Evolutionary conservation across 352 stramenopile genomes (phyloP).

Genomic region (Pythium myriotylum): DNA sequence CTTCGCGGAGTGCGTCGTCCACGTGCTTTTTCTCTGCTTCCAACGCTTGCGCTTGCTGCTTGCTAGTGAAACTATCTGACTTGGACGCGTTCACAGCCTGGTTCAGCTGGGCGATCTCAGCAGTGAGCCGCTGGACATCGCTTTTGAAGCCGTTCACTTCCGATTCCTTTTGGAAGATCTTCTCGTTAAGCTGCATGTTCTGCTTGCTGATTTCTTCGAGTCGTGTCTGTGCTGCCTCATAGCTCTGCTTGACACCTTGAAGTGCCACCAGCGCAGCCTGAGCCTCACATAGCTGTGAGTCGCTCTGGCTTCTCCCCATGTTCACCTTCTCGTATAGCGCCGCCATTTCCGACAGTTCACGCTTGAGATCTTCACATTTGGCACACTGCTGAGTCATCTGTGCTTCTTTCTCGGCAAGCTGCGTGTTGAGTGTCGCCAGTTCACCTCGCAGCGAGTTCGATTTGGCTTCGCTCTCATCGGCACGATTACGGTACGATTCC

Average conservation of each 20-base stretch:
- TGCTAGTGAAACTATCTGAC: slow-evolving; percentile 43
- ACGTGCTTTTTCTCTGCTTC: slow-evolving; percentile 50
- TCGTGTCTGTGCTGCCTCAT: slow-evolving; percentile 36
- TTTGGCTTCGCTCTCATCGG: slow-evolving; percentile 54
- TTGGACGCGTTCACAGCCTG: slow-evolving; percentile 42
- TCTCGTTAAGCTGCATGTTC: slow-evolving; percentile 60
- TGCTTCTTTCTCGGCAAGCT: slow-evolving; percentile 40
- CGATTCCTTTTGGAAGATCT: slow-evolving; percentile 57
- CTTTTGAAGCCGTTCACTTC: slow-evolving; percentile 44
- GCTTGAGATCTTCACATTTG: slow-evolving; percentile 46
- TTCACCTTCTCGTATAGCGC: slow-evolving; percentile 67
- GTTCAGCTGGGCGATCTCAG: slow-evolving; percentile 45
- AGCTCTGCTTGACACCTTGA: slow-evolving; percentile 47
- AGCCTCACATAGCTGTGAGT: slow-evolving; percentile 58
- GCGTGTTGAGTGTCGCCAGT: slow-evolving; percentile 31
- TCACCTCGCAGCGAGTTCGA: slow-evolving; percentile 35
- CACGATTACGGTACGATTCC: slow-evolving; percentile 43
- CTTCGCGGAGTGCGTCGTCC: slow-evolving; percentile 35
- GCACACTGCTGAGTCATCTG: slow-evolving; percentile 35
- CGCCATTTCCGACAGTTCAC: slow-evolving; percentile 52
- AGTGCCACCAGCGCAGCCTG: slow-evolving; percentile 45
- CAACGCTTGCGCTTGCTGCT: slow-evolving; percentile 47
- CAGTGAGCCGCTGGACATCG: slow-evolving; percentile 49
- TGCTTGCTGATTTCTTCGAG: slow-evolving; percentile 51
- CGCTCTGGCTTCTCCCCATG: slow-evolving; percentile 52